Conservation (phyloP, 2,329 filamentous ascomycete genomes). For the Ceratocystis cacaofunesta region DNA sequence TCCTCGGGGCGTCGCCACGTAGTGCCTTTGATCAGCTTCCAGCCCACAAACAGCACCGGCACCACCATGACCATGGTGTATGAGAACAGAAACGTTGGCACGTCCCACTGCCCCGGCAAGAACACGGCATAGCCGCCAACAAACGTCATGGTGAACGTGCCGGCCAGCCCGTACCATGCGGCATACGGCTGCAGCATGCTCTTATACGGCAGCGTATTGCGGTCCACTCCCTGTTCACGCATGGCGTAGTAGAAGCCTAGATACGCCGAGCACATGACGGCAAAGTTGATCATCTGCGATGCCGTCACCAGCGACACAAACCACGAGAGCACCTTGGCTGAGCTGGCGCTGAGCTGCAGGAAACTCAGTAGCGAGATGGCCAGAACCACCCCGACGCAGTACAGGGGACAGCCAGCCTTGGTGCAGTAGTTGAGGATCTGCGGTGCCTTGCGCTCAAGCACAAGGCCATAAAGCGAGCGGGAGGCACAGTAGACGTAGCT, state of each 20-base stretch:
- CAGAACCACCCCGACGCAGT: constrained; percentile 52
- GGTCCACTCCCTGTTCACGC: constrained; percentile 51
- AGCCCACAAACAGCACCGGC: constrained; percentile 51
- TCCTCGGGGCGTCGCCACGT: constrained; percentile 35
- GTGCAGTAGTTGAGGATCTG: constrained; percentile 46
- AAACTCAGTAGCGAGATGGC: constrained; percentile 57
- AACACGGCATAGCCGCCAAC: constrained; percentile 67
- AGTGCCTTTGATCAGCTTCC: constrained; percentile 56
- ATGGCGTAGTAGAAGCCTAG: constrained; percentile 57
- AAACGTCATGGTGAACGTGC: constrained; percentile 56
- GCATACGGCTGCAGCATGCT: constrained; percentile 55
- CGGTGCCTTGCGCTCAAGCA: constrained; percentile 52
- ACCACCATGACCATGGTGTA: constrained; percentile 63
- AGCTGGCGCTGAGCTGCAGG: constrained; percentile 51
- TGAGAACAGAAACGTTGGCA: constrained; percentile 59
- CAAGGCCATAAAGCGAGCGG: constrained; percentile 52
- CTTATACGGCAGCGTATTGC: constrained; percentile 54
- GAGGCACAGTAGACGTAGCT: constrained; percentile 51
- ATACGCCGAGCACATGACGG: constrained; percentile 54
- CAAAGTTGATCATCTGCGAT: constrained; percentile 60
- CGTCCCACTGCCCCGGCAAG: constrained; percentile 46
- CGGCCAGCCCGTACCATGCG: constrained; percentile 49
- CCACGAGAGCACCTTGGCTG: constrained; percentile 56
- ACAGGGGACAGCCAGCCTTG: constrained; percentile 54
- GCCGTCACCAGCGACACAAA: constrained; percentile 56